Evolutionary conservation across 768 basidiomycete species (phyloP), one percentile per base, ranked within the genome.

Genomic region (Asterophora parasitica): DNA sequence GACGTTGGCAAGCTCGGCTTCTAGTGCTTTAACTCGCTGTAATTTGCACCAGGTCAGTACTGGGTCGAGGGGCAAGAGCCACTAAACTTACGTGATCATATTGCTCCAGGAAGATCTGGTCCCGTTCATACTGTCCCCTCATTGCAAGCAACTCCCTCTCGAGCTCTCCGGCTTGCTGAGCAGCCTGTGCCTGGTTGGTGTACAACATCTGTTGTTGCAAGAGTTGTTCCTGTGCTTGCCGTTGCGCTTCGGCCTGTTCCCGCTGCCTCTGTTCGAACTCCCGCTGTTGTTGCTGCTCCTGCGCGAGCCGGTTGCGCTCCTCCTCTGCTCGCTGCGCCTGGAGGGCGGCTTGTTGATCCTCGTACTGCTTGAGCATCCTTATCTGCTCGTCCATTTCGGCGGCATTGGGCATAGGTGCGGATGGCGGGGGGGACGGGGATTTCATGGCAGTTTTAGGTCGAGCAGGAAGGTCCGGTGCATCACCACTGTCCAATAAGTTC

Each of bases 81-180:
- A 26, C 30, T 9, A 9, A 20, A 74, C 85, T 44, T 67, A 95
- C 93, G 34, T 87, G 79, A 62, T 99, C 96, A 60, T 99, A 99
- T 59, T 98, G 93, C 65, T 98, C 95, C 45, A 99, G 74, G 66
- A 99, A 82, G 56, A 99, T 86, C 64, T 99, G 96, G 59, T 99
- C 95, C 10, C 96, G 81, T 68, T 99, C 96, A 62, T 92, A 99
- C 63, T 98, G 96, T 0, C 96, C 93, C 39, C 93, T 75, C 88
- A 98, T 88, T 8, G 79, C 90, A 40, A 98, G 77, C 41, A 98
- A 71, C 64, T 98, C 88, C 43, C 89, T 76, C 65, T 99, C 92
- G 36, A 94, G 76, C 51, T 98, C 93, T 45, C 79, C 74, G 26
- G 81, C 76, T 55, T 89, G 85, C 50, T 68, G 67, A 32, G 76